phyloP scores from a whole-genome alignment of 2,329 filamentous ascomycete genomes.

The Penicillium oxalicum region DNA sequence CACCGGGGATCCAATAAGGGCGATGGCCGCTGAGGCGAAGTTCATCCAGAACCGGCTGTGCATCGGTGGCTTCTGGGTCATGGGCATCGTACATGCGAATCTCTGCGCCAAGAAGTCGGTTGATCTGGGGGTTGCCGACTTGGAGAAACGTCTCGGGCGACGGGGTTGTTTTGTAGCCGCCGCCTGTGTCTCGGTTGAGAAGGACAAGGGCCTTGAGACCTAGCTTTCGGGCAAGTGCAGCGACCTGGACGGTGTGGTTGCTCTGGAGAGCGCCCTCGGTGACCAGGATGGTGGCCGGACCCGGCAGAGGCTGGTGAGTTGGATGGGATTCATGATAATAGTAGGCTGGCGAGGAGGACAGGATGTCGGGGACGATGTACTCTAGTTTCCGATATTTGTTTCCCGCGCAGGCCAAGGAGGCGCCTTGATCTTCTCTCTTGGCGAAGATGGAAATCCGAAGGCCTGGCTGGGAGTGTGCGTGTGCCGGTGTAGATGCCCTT shows the following conservation, averaged over 20 bases:
- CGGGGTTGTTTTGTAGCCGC: conserved; percentile 14
- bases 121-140: conserved; percentile 25
- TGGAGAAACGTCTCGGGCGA: conserved; percentile 19
- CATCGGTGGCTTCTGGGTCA: conserved; percentile 34
- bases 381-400: conserved; percentile 38
- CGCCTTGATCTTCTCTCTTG: conserved; percentile 34
- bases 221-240: conserved; percentile 25
- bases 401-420: conserved; percentile 29
- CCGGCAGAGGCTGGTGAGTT: conserved; percentile 2
- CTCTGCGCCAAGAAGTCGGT: conserved; percentile 29
- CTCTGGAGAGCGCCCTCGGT: conserved; percentile 35
- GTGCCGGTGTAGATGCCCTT: conserved; percentile 6
- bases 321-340: conserved; percentile 15
- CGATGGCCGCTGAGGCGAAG: conserved; percentile 14
- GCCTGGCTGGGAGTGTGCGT: not conserved
- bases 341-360: conserved; percentile 13
- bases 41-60: conserved; percentile 19
- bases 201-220: conserved; percentile 23
- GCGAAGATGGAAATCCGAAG: conserved; percentile 23
- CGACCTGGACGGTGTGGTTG: conserved; percentile 35
- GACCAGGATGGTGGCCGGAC: conserved; percentile 27
- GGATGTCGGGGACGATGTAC: conserved; percentile 33
- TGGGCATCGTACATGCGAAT: conserved; percentile 54
- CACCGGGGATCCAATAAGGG: conserved; percentile 34
- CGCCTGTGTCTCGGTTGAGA: conserved; percentile 26